Conservation (phyloP, 1,284 basidiomycete genomes). For the Sanghuangporus baumii region DNA sequence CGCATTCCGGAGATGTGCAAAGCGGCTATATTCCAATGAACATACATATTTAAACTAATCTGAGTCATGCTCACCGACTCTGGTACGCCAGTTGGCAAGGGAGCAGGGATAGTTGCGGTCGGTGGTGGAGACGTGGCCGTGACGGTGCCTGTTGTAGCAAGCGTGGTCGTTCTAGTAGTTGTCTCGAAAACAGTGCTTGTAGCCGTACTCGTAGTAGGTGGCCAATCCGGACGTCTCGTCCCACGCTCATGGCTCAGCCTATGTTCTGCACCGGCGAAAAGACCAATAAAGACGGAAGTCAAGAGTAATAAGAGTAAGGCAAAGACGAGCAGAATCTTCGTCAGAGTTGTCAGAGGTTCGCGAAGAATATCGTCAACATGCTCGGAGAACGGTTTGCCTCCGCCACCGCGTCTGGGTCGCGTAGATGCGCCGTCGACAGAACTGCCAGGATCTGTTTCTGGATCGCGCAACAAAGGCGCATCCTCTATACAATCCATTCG, state of each 20-base stretch:
- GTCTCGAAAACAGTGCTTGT: conserved; percentile 23
- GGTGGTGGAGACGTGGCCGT: conserved; percentile 28
- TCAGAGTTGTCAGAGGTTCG: conserved; percentile 79
- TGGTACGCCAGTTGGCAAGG: conserved; percentile 40
- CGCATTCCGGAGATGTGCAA: conserved; percentile 80
- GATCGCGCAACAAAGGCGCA: conserved; percentile 47
- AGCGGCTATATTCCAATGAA: conserved; percentile 36
- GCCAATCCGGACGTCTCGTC: conserved; percentile 18
- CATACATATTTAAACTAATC: conserved; percentile 24
- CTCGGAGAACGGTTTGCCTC: conserved; percentile 36
- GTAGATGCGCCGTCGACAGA: background rate
- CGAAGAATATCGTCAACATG: conserved; percentile 53
- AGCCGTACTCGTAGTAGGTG: conserved; percentile 21
- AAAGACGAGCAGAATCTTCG: conserved; percentile 75
- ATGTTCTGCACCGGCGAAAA: conserved; percentile 85
- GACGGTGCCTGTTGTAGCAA: conserved; percentile 29
- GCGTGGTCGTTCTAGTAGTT: conserved; percentile 32
- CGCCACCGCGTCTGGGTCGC: background rate
- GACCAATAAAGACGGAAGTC: conserved; percentile 82
- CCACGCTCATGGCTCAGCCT: conserved; percentile 53
- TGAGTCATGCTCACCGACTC: conserved; percentile 35
- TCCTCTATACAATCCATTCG: conserved; percentile 35
- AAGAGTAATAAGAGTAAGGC: conserved; percentile 77
- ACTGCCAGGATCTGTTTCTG: conserved; percentile 23
- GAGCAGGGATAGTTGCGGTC: conserved; percentile 28